Conservation (phyloP, 2,329 filamentous ascomycete genomes). For the Talaromyces sp. region DNA sequence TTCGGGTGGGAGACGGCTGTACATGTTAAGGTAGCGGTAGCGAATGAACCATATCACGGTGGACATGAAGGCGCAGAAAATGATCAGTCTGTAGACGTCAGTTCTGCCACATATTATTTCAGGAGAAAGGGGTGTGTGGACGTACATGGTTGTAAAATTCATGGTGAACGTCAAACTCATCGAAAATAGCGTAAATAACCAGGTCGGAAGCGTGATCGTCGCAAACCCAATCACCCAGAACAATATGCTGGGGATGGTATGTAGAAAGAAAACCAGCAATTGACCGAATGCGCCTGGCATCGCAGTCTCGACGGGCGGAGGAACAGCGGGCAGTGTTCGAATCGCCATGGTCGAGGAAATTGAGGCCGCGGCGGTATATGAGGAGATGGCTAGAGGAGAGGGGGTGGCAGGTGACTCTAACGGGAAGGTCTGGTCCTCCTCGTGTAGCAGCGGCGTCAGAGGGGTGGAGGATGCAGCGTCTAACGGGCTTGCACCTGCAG, state of each 20-base stretch:
- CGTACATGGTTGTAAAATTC: constrained; percentile 94
- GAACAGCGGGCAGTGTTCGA: constrained; percentile 25
- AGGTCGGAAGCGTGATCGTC: constrained; percentile 83
- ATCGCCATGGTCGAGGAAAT: constrained; percentile 18
- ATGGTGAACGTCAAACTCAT: constrained; percentile 95
- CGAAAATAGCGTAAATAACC: constrained; percentile 85
- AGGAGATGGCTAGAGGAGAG: background rate
- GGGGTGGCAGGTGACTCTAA: background rate
- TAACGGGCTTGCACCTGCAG: background rate
- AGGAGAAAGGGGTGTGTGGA: background rate
- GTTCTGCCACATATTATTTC: too few relatives aligned
- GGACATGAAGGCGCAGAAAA: constrained; percentile 73
- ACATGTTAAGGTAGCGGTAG: constrained; percentile 96
- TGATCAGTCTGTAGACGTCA: constrained; percentile 60
- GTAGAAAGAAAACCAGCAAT: constrained; percentile 49
- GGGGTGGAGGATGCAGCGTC: background rate
- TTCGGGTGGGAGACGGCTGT: constrained; percentile 86
- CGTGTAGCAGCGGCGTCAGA: background rate
- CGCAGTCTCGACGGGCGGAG: constrained; percentile 32
- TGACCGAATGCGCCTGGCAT: constrained; percentile 48
- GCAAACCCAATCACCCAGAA: constrained; percentile 82
- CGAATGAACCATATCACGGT: constrained; percentile 88
- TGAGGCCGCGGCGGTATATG: background rate
- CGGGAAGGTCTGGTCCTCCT: background rate
- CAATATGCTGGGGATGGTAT: constrained; percentile 55